Conservation (phyloP, 2,329 filamentous ascomycete genomes). For the Neofusicoccum parvum region DNA sequence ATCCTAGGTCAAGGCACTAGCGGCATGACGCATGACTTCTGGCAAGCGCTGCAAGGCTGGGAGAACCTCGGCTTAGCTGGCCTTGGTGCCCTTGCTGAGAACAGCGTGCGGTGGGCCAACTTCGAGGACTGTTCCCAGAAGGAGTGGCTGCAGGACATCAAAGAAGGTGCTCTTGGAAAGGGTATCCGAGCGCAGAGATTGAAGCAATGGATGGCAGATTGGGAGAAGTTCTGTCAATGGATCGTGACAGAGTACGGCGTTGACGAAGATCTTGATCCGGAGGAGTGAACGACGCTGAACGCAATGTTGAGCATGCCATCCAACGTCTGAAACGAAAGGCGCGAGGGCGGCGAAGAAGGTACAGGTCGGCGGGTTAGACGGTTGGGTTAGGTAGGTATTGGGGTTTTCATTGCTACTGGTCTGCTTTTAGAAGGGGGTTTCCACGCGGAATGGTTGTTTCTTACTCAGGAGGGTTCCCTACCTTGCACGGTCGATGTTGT, state of each 20-base stretch:
- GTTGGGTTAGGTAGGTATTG: not conserved
- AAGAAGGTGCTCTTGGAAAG: constrained; percentile 70
- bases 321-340: not conserved
- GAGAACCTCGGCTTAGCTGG: constrained; percentile 88
- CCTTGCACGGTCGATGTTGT: not conserved
- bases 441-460: not conserved
- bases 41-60: constrained; percentile 89
- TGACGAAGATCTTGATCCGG: constrained; percentile 51
- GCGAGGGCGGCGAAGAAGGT: not conserved
- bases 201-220: constrained; percentile 76
- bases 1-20: constrained; percentile 81
- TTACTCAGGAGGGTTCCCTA: not conserved
- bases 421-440: not conserved
- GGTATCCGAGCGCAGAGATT: constrained; percentile 72
- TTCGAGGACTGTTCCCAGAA: constrained; percentile 76
- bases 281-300: constrained; percentile 29
- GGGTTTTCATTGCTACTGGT: not conserved
- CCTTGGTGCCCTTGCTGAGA: constrained; percentile 84
- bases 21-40: constrained; percentile 90
- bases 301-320: constrained; percentile 21
- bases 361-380: not conserved
- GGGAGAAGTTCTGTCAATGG: constrained; percentile 91
- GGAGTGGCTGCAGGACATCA: constrained; percentile 73
- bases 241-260: constrained; percentile 73
- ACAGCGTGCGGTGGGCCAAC: constrained; percentile 85